A percentile compares a stretch with the other conserved stretches of the same genome.
Evolutionary conservation across 805 yeast species (phyloP).

Genomic region (Lipomyces mesembrius): DNA sequence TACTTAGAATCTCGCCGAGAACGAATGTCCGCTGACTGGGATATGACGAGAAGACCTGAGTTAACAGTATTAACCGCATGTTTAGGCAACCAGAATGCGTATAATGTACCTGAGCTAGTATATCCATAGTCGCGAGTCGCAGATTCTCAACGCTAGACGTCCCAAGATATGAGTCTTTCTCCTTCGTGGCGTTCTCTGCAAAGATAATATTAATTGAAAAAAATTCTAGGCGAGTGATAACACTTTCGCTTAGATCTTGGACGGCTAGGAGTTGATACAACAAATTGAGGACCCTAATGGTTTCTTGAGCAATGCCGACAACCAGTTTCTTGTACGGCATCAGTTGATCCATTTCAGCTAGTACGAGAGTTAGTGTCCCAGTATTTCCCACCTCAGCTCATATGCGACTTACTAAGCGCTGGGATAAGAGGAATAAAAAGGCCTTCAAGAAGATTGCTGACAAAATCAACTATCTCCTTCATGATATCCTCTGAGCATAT

Average conservation of each 20-base stretch:
- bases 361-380: neutral
- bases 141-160: constrained; percentile 43
- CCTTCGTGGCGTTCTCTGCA: constrained; percentile 43
- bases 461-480: constrained; percentile 27
- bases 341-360: constrained; percentile 12
- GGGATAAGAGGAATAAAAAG: constrained; percentile 26
- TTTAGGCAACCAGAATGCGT: neutral
- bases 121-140: constrained; percentile 40
- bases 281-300: constrained; percentile 17
- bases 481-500: constrained; percentile 32
- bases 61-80: neutral
- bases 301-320: constrained; percentile 26
- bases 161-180: constrained; percentile 40
- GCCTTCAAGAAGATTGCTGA: constrained; percentile 19
- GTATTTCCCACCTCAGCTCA: neutral
- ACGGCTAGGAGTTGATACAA: constrained; percentile 16
- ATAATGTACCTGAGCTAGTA: constrained; percentile 30
- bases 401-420: constrained; percentile 13
- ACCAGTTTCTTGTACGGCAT: constrained; percentile 15
- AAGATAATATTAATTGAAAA: constrained; percentile 53
- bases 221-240: constrained; percentile 65
- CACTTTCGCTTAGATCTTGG: constrained; percentile 52
- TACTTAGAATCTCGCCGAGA: constrained; percentile 61
- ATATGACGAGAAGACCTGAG: constrained; percentile 41
- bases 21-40: constrained; percentile 63